Evolutionary conservation across 768 basidiomycete genomes (phyloP), one percentile per base, ranked within the genome.

Genomic region (Psilocybe cubensis): DNA sequence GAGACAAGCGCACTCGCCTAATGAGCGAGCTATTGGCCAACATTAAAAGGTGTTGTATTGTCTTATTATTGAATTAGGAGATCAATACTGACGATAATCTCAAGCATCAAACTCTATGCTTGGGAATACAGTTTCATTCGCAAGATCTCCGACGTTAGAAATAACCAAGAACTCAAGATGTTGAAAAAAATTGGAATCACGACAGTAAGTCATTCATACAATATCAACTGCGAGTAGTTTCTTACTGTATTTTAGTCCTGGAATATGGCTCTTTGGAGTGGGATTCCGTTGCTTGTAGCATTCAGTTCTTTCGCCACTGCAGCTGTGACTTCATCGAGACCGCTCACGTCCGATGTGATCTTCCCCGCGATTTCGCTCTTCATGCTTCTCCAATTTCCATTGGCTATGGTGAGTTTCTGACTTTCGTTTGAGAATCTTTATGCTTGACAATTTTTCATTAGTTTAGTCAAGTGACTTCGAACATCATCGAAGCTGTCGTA

Each of bases 301-400:
- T 90, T 94, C 70, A 87, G 89, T 65, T 93, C 92, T 0, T 90
- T 96, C 62, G 86, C 91, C 6, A 81, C 82, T 0, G 91, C 91
- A 6, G 86, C 91, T 0, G 65, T 78, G 17, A 80, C 81, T 1
- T 85, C 86, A 3, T 70, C 80, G 0, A 79, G 69, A 25, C 92
- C 94, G 3, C 72, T 98, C 1, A 98, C 96, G 0, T 84, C 90
- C 0, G 95, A 97, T 60, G 76, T 94, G 49, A 96, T 98, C 61
- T 98, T 98, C 81, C 96, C 96, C n/a, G 87, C 92, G 0, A 94
- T 98, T 59, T 89, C 92, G 0, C 74, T 96, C 27, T 96, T 94
- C 75, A 88, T 92, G 85, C 77, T 96, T 0, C 76, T 96, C 27
- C 86, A 89, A 56, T 95, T 95, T 73, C 94, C 94, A 1, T 76